phyloP scores from a whole-genome alignment of 2,329 filamentous ascomycete species.

The Fusarium vanettenii region DNA sequence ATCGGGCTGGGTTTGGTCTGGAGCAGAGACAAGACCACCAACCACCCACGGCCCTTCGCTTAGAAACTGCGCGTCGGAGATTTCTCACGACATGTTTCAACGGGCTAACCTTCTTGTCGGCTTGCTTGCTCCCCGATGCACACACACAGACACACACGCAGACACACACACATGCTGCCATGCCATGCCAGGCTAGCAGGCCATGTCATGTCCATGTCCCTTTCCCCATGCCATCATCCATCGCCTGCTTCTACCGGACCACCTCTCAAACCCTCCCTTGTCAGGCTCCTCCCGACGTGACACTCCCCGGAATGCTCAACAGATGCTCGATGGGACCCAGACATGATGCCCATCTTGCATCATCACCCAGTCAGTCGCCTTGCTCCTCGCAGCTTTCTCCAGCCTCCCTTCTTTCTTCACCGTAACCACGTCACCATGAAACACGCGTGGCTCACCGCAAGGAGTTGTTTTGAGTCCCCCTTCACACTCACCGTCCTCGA shows the following conservation, averaged over 20 bases:
- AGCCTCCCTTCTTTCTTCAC: slow-evolving; percentile 19
- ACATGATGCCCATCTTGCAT: slow-evolving; percentile 22
- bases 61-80: slow-evolving; percentile 44
- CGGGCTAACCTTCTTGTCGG: slow-evolving; percentile 12
- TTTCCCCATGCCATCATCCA: background rate
- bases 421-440: slow-evolving; percentile 43
- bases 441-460: slow-evolving; percentile 31
- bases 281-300: slow-evolving; percentile 23
- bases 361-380: slow-evolving; percentile 6
- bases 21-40: background rate
- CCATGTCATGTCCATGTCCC: slow-evolving; percentile 9
- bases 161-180: background rate
- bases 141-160: background rate
- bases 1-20: slow-evolving; percentile 25
- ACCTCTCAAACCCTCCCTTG: slow-evolving; percentile 6
- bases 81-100: slow-evolving; percentile 39
- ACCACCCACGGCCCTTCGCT: slow-evolving; percentile 34
- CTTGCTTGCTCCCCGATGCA: slow-evolving; percentile 16
- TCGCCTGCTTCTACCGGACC: slow-evolving; percentile 4
- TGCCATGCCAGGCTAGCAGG: slow-evolving; percentile 10
- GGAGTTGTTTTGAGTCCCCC: background rate
- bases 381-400: slow-evolving; percentile 5
- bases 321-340: slow-evolving; percentile 18
- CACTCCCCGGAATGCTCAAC: background rate
- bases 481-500: background rate